A percentile compares a stretch with the other conserved stretches of the same genome.
phyloP scores from a whole-genome alignment of 805 yeast species.

The Ogataea wickerhamii region DNA sequence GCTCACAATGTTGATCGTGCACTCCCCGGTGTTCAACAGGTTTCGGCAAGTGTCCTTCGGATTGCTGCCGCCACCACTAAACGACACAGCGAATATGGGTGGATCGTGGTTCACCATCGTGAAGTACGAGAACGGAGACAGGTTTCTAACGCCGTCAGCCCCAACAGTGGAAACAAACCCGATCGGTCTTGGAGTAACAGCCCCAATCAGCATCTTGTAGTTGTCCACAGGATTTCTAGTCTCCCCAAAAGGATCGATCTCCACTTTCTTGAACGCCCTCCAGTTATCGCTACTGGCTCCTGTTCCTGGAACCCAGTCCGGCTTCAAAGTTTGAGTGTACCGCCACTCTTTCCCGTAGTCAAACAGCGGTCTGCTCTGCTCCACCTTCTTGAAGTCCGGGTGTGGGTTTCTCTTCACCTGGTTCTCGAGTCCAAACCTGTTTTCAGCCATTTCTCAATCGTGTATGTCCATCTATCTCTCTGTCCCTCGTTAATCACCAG shows the following conservation, averaged over 20 bases:
- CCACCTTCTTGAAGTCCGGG: constrained; percentile 7
- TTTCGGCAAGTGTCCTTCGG: constrained; percentile 51
- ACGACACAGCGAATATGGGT: constrained; percentile 52
- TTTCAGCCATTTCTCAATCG: background rate
- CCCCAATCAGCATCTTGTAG: constrained; percentile 50
- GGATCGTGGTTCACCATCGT: constrained; percentile 49
- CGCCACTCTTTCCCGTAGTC: constrained; percentile 5
- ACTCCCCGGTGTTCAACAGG: constrained; percentile 48
- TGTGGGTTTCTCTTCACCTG: constrained; percentile 3
- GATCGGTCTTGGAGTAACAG: constrained; percentile 57
- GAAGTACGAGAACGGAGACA: constrained; percentile 63
- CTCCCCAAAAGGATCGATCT: constrained; percentile 45
- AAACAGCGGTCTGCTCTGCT: constrained; percentile 10
- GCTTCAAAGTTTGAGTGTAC: constrained; percentile 13
- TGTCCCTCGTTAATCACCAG: too few species aligned
- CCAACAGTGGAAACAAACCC: constrained; percentile 52
- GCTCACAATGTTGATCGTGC: constrained; percentile 52
- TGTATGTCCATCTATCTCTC: too few species aligned
- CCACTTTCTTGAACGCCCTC: constrained; percentile 42
- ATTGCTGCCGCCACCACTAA: constrained; percentile 37
- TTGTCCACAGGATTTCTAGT: constrained; percentile 40
- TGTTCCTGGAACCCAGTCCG: constrained; percentile 44
- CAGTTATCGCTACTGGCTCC: constrained; percentile 46
- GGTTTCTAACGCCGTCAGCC: constrained; percentile 41
- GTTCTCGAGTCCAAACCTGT: constrained; percentile 2